Evolutionary conservation across 805 yeast genomes (phyloP), one percentile per base, ranked within the genome.

Genomic region (Saccharomyces cerevisiae): DNA sequence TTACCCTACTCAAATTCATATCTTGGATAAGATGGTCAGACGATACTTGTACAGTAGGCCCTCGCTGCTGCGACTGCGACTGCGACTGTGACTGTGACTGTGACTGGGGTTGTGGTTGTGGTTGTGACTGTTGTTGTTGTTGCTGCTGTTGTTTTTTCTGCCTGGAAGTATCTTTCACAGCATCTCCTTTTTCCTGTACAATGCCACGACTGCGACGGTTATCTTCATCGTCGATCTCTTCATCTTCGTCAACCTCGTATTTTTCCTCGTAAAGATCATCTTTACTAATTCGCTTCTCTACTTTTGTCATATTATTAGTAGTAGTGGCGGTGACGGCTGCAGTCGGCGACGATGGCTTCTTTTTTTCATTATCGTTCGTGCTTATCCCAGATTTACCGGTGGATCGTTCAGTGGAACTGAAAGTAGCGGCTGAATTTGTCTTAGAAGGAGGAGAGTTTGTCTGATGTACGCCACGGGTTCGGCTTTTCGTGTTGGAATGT

Each of bases 221-320:
- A 26, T 55, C 62, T 31, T 49, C 54, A 22, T 56, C 60, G 11
- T 58, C 60, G 13, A 46, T 28, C 22, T 55, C 61, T 32, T 57
- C 54, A 41, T 51, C 53, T 2, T 41, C 47, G 5, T 13, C 50
- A 53, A 36, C 26, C 14, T 31, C 49, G 29, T 22, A 17, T 27
- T 31, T 36, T 32, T 22, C 52, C 26, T 36, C 46, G 17, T 50
- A 26, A 21, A 21, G 24, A n/a, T 49, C 31, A 11, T 48, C 49
- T 24, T 41, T 46, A 26, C 46, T 32, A 47, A 22, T 48, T 14
- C 47, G 48, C 21, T 29, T 51, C 22, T 17, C 48, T 10, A 27
- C 41, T 28, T 31, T 49, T 48, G 26, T 41, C 17, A 17, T 36
- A 47, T 47, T 52, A 26, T 49, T 49, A 14, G 52, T 47, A 24